Conservation (phyloP, 1,139 yeast species). For the Geotrichum cucujoidarum region DNA sequence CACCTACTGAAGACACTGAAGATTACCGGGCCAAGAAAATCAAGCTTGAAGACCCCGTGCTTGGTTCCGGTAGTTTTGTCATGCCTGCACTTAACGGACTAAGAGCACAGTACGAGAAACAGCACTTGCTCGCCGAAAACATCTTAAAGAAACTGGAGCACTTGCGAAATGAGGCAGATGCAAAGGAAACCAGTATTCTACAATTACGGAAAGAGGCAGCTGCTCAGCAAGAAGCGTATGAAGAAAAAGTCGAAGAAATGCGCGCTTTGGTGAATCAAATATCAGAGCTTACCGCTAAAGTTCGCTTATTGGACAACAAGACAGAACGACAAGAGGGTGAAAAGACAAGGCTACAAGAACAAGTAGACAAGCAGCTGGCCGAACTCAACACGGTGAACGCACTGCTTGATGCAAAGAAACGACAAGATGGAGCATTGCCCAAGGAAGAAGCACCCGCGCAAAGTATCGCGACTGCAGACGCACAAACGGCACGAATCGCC, state of each 20-base stretch:
- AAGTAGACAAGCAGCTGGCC: conserved; percentile 11
- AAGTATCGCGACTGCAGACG: conserved; percentile 35
- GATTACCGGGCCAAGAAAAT: conserved; percentile 51
- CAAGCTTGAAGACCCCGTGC: conserved; percentile 45
- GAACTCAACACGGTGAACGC: conserved; percentile 17
- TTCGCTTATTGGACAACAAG: conserved; percentile 29
- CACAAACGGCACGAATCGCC: conserved; percentile 37
- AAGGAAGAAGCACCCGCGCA: too few relatives aligned
- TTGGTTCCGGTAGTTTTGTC: conserved; percentile 13
- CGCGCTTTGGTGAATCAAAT: conserved; percentile 36
- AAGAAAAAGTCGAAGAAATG: conserved; percentile 42
- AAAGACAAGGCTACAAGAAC: conserved; percentile 13
- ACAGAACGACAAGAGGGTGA: conserved; percentile 28
- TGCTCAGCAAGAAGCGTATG: conserved; percentile 34
- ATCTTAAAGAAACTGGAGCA: conserved; percentile 40
- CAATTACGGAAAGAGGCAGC: conserved; percentile 34
- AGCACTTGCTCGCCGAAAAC: conserved; percentile 46
- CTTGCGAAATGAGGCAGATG: conserved; percentile 23
- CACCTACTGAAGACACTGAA: conserved; percentile 27
- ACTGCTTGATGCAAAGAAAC: conserved; percentile 7
- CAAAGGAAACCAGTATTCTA: conserved; percentile 32
- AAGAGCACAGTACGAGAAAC: conserved; percentile 58
- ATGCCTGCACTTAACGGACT: conserved; percentile 28
- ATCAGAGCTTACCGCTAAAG: conserved; percentile 26
- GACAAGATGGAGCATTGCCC: conserved; percentile 21